Percentiles rank a stretch among this genome's conserved stretches.
phyloP scores from a whole-genome alignment of 805 yeast species.

The Candida cerambycidarum region DNA sequence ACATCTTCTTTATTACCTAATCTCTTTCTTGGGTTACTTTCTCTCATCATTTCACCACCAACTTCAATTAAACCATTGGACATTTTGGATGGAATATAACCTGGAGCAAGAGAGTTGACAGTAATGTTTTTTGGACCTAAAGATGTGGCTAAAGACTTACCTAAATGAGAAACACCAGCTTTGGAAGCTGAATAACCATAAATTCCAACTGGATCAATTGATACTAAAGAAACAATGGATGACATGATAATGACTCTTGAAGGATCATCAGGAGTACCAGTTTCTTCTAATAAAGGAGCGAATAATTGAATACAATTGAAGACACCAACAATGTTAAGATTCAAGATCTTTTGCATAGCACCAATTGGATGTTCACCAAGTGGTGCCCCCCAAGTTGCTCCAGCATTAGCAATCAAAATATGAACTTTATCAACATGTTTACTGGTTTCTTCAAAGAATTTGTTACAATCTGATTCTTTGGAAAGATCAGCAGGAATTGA shows the following conservation, averaged over 20 bases:
- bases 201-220: constrained; percentile 48
- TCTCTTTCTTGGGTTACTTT: constrained; percentile 59
- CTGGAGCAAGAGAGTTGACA: constrained; percentile 73
- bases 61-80: constrained; percentile 58
- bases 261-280: constrained; percentile 57
- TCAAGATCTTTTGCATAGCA: constrained; percentile 63
- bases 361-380: constrained; percentile 57
- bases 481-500: constrained; percentile 61
- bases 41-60: constrained; percentile 47
- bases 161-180: constrained; percentile 71
- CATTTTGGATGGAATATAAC: constrained; percentile 77
- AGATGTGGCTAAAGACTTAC: constrained; percentile 60
- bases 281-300: constrained; percentile 52
- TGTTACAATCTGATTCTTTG: constrained; percentile 45
- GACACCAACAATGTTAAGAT: constrained; percentile 66
- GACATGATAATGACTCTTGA: constrained; percentile 65
- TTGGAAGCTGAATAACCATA: constrained; percentile 75
- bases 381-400: constrained; percentile 76
- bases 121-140: constrained; percentile 67
- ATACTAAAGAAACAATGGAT: constrained; percentile 57
- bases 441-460: constrained; percentile 42
- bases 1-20: constrained; percentile 63
- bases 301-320: constrained; percentile 64
- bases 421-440: constrained; percentile 48
- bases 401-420: constrained; percentile 74